phyloP scores from a whole-genome alignment of 805 yeast genomes.

The Cyberlindnera bimundalis region DNA sequence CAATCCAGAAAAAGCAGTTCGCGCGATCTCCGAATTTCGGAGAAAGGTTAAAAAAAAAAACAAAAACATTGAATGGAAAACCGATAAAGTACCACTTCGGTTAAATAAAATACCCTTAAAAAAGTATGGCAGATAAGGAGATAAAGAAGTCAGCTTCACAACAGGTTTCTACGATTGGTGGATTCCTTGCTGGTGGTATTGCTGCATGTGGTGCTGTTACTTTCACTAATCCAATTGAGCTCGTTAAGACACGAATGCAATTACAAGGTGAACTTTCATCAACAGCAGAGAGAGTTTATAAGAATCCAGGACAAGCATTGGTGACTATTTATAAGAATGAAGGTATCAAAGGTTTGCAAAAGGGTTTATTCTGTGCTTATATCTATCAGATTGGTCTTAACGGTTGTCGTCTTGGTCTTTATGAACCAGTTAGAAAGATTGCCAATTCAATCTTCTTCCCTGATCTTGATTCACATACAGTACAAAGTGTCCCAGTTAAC shows the following conservation, averaged over 20 bases:
- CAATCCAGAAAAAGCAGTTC: too few species aligned
- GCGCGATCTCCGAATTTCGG: too few species aligned
- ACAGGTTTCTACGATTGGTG: slow-evolving; percentile 63
- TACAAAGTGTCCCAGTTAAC: slow-evolving; percentile 56
- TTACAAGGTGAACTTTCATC: slow-evolving; percentile 85
- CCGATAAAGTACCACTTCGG: too few species aligned
- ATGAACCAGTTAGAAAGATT: slow-evolving; percentile 76
- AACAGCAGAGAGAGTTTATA: slow-evolving; percentile 55
- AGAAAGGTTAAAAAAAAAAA: not conserved
- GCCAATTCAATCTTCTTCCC: slow-evolving; percentile 57
- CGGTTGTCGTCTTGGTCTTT: slow-evolving; percentile 91
- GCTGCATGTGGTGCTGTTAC: slow-evolving; percentile 99
- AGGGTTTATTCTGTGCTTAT: slow-evolving; percentile 87
- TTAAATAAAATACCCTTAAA: too few species aligned
- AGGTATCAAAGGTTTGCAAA: slow-evolving; percentile 84
- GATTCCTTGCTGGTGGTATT: slow-evolving; percentile 84
- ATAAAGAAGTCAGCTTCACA: slow-evolving; percentile 45
- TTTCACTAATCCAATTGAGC: slow-evolving; percentile 91
- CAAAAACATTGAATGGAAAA: not conserved
- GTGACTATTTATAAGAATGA: slow-evolving; percentile 69
- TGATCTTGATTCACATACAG: slow-evolving; percentile 41
- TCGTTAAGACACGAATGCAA: slow-evolving; percentile 95
- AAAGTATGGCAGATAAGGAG: not conserved
- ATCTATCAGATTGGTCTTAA: slow-evolving; percentile 86
- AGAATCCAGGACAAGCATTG: slow-evolving; percentile 84